These are phyloP conservation scores for Delonix regia DNA, from an alignment of 306 rosid genomes.

Conservation along the genomic window DNA sequence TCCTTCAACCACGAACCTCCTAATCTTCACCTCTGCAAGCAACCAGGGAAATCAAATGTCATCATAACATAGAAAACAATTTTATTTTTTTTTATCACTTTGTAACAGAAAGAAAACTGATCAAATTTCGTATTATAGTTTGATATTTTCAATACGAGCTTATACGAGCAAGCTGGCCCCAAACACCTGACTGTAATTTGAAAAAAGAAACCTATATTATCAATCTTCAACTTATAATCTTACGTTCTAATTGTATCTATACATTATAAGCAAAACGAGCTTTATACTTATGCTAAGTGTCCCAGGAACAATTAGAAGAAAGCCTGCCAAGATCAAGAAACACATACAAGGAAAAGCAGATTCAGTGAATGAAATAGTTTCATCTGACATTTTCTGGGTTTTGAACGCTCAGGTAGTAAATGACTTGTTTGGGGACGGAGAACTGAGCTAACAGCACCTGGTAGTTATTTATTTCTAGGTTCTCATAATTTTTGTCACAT, in stretches of 20 bases:
- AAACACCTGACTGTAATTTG: neutral
- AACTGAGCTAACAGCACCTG: neutral
- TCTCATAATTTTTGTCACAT: slow-evolving; percentile 30
- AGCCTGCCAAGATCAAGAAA: slow-evolving; percentile 43
- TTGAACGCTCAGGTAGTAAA: neutral
- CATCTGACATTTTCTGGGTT: neutral
- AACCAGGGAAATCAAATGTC: slow-evolving; percentile 32
- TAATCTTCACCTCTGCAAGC: slow-evolving; percentile 36
- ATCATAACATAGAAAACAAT: slow-evolving; percentile 7
- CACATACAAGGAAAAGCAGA: slow-evolving; percentile 18
- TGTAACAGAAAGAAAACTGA: neutral
- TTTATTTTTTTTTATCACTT: neutral
- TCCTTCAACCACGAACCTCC: slow-evolving; percentile 34
- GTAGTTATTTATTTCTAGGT: slow-evolving; percentile 11
- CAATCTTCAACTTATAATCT: neutral
- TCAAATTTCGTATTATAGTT: neutral
- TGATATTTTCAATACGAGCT: neutral
- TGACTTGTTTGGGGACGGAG: neutral
- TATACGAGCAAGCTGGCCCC: neutral
- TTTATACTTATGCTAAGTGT: slow-evolving; percentile 20
- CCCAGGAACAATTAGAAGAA: neutral
- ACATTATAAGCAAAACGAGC: neutral
- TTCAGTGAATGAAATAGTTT: neutral
- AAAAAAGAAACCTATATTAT: neutral
- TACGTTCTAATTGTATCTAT: neutral